phyloP scores from a whole-genome alignment of 306 rosid species.

The Fragaria vesca region DNA sequence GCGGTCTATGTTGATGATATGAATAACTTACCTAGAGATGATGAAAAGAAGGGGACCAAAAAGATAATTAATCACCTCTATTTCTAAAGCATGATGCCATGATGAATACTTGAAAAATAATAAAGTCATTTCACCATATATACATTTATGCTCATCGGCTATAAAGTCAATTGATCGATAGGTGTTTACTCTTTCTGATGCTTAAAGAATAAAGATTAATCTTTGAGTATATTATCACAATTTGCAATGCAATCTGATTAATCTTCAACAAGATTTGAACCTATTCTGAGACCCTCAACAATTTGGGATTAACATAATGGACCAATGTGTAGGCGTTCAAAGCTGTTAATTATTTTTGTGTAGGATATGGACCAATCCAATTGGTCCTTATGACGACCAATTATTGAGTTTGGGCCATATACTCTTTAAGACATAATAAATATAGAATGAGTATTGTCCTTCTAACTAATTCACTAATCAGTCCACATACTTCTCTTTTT shows the following conservation, averaged over 20 bases:
- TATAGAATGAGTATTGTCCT: neutral
- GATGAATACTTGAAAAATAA: too few relatives aligned
- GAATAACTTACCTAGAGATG: neutral
- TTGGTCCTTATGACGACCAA: neutral
- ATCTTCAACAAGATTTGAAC: neutral
- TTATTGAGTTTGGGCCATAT: constrained; percentile 17
- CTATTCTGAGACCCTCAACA: neutral
- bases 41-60: neutral
- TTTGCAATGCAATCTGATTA: neutral
- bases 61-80: neutral
- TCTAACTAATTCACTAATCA: constrained; percentile 2
- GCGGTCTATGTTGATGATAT: too few relatives aligned
- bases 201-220: neutral
- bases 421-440: constrained; percentile 2
- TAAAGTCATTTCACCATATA: too few relatives aligned
- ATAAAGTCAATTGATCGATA: too few relatives aligned
- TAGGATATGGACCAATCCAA: neutral
- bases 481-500: neutral
- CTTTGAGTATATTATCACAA: neutral
- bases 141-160: too few relatives aligned
- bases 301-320: neutral
- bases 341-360: neutral
- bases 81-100: neutral
- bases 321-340: neutral
- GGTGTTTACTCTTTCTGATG: neutral